Evolutionary conservation across 176 grass and related monocot species (phyloP).

Genomic region (Oryza meridionalis): DNA sequence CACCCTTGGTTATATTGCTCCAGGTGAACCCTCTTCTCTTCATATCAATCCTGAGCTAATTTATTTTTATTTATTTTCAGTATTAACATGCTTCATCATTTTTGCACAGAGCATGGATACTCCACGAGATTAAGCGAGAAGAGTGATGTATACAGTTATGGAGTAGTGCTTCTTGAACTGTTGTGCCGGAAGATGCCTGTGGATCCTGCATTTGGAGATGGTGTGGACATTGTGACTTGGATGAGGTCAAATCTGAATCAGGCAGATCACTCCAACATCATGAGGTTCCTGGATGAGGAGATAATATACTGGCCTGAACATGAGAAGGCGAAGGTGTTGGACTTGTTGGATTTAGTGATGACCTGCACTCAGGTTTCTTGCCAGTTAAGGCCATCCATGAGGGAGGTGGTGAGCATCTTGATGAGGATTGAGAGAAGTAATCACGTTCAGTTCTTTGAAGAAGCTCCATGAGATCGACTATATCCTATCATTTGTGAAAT

Average conservation of each 20-base stretch:
- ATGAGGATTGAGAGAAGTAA: constrained; percentile 24
- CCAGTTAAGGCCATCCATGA: constrained; percentile 58
- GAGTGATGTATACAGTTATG: constrained; percentile 60
- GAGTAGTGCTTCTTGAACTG: constrained; percentile 57
- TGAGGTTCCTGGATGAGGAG: constrained; percentile 50
- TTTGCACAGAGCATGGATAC: constrained; percentile 50
- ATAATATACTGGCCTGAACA: constrained; percentile 46
- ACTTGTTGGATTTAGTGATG: constrained; percentile 45
- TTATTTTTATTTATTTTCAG: neutral
- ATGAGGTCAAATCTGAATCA: constrained; percentile 43
- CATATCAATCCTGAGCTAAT: neutral
- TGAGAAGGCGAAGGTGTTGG: constrained; percentile 37
- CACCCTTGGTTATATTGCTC: constrained; percentile 64
- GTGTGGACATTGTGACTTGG: constrained; percentile 51
- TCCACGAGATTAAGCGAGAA: constrained; percentile 51
- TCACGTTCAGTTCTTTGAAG: neutral
- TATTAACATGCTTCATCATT: neutral
- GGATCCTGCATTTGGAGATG: constrained; percentile 47
- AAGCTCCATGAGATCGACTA: neutral
- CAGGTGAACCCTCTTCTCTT: constrained; percentile 31
- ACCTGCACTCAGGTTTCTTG: constrained; percentile 41
- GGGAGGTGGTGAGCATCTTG: constrained; percentile 47
- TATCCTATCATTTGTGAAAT: neutral
- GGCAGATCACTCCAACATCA: neutral
- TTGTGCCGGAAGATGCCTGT: constrained; percentile 56